Base-by-base conservation (phyloP, 306 rosid genomes). In the Dalbergia oliveri region DNA sequence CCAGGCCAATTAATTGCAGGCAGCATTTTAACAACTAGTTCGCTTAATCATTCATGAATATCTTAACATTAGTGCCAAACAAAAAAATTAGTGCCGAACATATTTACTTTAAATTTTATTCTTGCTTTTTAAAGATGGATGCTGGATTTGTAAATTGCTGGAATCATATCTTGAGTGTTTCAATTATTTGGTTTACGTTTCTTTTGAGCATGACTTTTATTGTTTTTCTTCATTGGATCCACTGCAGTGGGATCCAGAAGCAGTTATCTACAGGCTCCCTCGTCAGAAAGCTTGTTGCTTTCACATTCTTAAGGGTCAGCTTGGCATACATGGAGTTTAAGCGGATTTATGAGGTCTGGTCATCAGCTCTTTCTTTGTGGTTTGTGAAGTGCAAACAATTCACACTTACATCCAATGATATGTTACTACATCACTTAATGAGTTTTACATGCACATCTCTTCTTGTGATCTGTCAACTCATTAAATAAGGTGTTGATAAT, bases 341-440 rank as follows among this genome's bases (percentile, higher is more conserved):
- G 85, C 86, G 97, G 77, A 93, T 93, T 83, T 93, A 90, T 41
- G 95, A 95, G 99, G 99, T 94, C 77, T 84, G 88, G 58, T 73
- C 53, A 64, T 79, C 57, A 37, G 41, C 72, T 69, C 76, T 35
- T 66, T 66, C 77, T 75, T 4, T 45, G 23, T 67, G 61, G 43
- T 82, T 5, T 82, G 51, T 59, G 11, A 73, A 73, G 57, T 64
- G 69, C 70, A 44, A 43, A 60, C 53, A 49, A 9, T 47, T 10
- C 10, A 47, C 60, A 54, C 26, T 16, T 54, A 4, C 11, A 54
- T 54, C 21, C 9, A 54, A 54, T 16, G 23, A 54, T 53, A 53
- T 54, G 26, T 54, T n/a, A 8, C 3, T 12, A 54, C 60, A 54
- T 54, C 6, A 54, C 10, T 2, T n/a, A 26, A 26, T 26, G 31